phyloP scores from a whole-genome alignment of 768 basidiomycete species.

The Leccinum variicolor region DNA sequence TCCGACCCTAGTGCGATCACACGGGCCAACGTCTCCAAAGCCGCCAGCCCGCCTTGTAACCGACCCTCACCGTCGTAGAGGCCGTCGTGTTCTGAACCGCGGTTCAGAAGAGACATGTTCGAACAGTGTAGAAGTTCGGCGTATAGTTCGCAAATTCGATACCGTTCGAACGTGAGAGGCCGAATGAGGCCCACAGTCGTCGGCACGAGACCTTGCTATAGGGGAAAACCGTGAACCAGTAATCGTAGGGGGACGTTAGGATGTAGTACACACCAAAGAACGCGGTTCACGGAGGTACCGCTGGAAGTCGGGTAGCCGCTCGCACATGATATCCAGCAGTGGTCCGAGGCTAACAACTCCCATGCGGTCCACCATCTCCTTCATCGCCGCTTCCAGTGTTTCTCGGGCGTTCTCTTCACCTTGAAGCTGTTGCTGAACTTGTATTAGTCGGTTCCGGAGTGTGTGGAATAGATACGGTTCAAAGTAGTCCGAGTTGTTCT shows the following conservation, averaged over 20 bases:
- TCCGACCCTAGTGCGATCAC: constrained; percentile 69
- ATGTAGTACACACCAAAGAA: constrained; percentile 56
- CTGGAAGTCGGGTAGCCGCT: constrained; percentile 66
- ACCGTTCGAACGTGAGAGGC: constrained; percentile 92
- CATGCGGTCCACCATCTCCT: constrained; percentile 79
- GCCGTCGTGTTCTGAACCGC: constrained; percentile 59
- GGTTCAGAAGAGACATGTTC: constrained; percentile 95
- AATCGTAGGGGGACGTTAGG: not conserved
- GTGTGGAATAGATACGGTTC: constrained; percentile 97
- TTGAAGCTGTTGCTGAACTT: constrained; percentile 71
- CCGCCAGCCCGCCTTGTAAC: constrained; percentile 80
- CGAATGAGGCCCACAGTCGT: constrained; percentile 72
- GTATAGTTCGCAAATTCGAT: constrained; percentile 93
- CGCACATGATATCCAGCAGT: constrained; percentile 71
- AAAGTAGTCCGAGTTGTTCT: constrained; percentile 98
- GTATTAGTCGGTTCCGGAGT: constrained; percentile 84
- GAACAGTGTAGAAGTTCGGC: constrained; percentile 97
- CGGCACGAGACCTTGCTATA: constrained; percentile 60
- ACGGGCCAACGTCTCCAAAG: constrained; percentile 82
- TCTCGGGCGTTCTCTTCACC: constrained; percentile 59
- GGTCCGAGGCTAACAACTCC: constrained; percentile 89
- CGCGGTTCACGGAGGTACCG: constrained; percentile 67
- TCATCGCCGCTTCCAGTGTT: constrained; percentile 66
- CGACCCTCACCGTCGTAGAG: constrained; percentile 83
- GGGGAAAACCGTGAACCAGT: constrained; percentile 8